phyloP scores from a whole-genome alignment of 2,329 filamentous ascomycete genomes.

The Helminthosporium solani region DNA sequence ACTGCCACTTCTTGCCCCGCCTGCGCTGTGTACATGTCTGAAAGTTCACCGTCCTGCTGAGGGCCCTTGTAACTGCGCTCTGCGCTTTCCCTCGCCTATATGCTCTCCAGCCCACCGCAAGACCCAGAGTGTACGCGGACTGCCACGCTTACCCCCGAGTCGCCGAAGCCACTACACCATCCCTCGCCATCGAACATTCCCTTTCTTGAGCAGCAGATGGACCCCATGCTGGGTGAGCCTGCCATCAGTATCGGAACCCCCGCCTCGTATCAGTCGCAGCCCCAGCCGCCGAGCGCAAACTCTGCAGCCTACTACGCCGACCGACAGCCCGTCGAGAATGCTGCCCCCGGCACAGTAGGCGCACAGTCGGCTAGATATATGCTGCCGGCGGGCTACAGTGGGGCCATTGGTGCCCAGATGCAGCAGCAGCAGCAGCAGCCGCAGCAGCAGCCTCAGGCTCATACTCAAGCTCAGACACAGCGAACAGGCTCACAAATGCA shows the following conservation, averaged over 20 bases:
- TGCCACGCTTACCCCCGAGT: constrained; percentile 67
- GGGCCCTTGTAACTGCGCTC: constrained; percentile 16
- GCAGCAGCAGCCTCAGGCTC: not conserved
- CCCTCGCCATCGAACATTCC: constrained; percentile 69
- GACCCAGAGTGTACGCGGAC: constrained; percentile 62
- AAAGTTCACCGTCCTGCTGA: constrained; percentile 22
- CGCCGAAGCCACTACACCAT: constrained; percentile 68
- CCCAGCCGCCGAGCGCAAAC: constrained; percentile 33
- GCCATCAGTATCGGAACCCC: constrained; percentile 55
- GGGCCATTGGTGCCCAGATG: constrained; percentile 22
- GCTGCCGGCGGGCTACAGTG: constrained; percentile 28
- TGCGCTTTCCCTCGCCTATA: constrained; percentile 47
- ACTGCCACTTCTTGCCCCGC: constrained; percentile 5
- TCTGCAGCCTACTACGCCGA: constrained; percentile 37
- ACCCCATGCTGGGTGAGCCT: constrained; percentile 69
- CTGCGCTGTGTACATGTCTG: constrained; percentile 26
- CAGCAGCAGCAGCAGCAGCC: constrained; percentile 17
- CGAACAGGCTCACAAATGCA: constrained; percentile 9
- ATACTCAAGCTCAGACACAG: not conserved
- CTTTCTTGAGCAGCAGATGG: constrained; percentile 69
- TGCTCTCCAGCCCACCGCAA: constrained; percentile 58
- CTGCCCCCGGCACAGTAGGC: constrained; percentile 26
- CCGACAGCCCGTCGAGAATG: constrained; percentile 21
- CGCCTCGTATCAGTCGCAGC: constrained; percentile 33
- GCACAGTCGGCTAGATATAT: constrained; percentile 23